A percentile compares a stretch with the other conserved stretches of the same genome.
Conservation (phyloP, 108 stramenopile species). For the Aurantiochytrium sp. region DNA sequence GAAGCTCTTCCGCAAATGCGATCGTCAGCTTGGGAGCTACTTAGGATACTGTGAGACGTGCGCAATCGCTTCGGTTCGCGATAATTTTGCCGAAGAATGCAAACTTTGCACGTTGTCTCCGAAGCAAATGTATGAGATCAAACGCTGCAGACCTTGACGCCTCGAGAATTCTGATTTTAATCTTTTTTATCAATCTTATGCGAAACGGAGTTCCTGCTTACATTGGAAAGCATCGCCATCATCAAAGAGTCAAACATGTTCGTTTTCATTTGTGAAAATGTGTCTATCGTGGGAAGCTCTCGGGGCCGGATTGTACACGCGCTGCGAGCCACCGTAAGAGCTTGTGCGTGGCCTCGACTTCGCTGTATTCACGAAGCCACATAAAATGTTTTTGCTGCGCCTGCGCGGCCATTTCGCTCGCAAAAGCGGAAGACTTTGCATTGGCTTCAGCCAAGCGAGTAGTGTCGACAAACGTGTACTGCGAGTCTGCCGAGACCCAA, state of each 20-base stretch:
- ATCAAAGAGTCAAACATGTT: not conserved
- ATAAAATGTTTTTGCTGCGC: not conserved
- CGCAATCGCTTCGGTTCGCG: not conserved
- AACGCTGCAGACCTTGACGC: not conserved
- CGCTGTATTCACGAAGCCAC: not conserved
- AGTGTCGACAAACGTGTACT: not conserved
- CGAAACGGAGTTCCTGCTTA: not conserved
- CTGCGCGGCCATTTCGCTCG: not conserved
- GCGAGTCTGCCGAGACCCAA: not conserved
- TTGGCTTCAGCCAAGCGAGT: not conserved
- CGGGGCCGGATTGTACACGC: not conserved
- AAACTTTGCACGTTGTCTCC: not conserved
- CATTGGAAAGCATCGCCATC: not conserved
- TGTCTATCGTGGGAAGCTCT: not conserved
- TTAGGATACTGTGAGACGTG: not conserved
- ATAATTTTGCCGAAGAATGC: not conserved
- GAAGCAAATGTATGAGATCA: not conserved
- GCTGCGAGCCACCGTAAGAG: not conserved
- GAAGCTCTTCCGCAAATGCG: not conserved
- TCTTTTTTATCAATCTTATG: too few relatives aligned
- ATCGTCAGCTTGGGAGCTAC: not conserved
- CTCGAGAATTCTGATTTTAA: too few relatives aligned
- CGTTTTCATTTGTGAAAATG: not conserved
- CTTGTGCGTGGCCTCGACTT: not conserved
- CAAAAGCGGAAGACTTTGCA: not conserved